A percentile compares a stretch with the other conserved stretches of the same genome.
Evolutionary conservation across 2,329 filamentous ascomycete genomes (phyloP).

Genomic region (Fusarium stilboides): DNA sequence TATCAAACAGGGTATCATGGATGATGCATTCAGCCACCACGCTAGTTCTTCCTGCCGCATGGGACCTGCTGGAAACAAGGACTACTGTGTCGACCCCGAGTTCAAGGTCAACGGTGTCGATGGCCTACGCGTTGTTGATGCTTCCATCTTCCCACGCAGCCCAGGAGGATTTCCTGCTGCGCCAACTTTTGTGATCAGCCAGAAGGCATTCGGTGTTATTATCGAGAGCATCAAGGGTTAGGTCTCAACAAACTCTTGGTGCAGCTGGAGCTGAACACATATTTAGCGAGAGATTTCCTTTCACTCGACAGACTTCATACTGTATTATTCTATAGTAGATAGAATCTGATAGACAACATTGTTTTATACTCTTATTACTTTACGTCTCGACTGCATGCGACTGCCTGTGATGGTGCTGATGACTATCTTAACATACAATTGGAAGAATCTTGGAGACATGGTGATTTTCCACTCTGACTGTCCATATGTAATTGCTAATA

Average conservation of each 20-base stretch:
- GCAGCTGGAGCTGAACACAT: neutral
- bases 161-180: constrained; percentile 35
- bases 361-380: too few relatives aligned
- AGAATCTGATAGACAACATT: too few relatives aligned
- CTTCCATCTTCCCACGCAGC: constrained; percentile 64
- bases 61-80: constrained; percentile 65
- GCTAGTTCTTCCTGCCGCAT: constrained; percentile 70
- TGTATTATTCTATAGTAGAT: too few relatives aligned
- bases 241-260: neutral
- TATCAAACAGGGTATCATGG: constrained; percentile 62
- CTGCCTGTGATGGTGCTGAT: too few relatives aligned
- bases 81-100: constrained; percentile 68
- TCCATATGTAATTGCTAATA: too few relatives aligned
- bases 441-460: too few relatives aligned
- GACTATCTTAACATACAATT: too few relatives aligned
- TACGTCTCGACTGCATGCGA: too few relatives aligned
- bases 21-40: constrained; percentile 71
- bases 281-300: too few relatives aligned
- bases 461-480: too few relatives aligned
- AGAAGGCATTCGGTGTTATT: constrained; percentile 27
- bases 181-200: constrained; percentile 35
- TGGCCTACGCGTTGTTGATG: constrained; percentile 72
- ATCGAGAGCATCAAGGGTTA: neutral
- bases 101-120: constrained; percentile 70
- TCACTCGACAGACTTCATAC: too few relatives aligned